Percentiles rank a stretch among this genome's conserved stretches.
phyloP scores from a whole-genome alignment of 805 yeast species.

The Metschnikowia cerradonensis region DNA sequence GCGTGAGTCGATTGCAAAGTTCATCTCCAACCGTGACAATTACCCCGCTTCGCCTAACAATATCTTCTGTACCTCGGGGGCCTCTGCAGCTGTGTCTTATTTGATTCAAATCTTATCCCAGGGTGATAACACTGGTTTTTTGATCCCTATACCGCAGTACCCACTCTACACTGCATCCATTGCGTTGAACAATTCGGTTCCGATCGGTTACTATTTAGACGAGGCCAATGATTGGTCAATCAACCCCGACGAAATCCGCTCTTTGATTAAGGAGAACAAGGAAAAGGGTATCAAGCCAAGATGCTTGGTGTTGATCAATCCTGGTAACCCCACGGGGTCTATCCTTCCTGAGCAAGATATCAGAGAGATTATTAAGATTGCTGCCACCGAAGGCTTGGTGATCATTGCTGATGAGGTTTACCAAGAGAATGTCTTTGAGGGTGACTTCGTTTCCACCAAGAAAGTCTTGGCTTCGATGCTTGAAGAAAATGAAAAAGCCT shows the following conservation, averaged over 20 bases:
- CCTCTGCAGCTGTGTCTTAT: constrained; percentile 88
- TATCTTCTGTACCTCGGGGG: constrained; percentile 88
- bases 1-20: constrained; percentile 76
- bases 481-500: constrained; percentile 47
- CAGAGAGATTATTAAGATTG: constrained; percentile 66
- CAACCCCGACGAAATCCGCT: constrained; percentile 59
- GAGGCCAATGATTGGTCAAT: constrained; percentile 85
- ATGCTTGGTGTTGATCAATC: constrained; percentile 89
- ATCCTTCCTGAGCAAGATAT: constrained; percentile 64
- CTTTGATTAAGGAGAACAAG: constrained; percentile 45
- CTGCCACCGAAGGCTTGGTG: constrained; percentile 80
- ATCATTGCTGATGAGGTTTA: constrained; percentile 97
- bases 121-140: constrained; percentile 66
- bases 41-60: constrained; percentile 57
- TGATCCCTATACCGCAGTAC: constrained; percentile 97
- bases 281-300: constrained; percentile 59
- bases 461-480: constrained; percentile 69
- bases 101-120: constrained; percentile 66
- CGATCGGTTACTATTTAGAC: constrained; percentile 81
- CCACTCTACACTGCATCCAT: constrained; percentile 96
- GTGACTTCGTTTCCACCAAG: constrained; percentile 81
- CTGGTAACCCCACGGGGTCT: constrained; percentile 98
- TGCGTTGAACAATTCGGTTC: constrained; percentile 75
- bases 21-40: constrained; percentile 78
- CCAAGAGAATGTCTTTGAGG: constrained; percentile 84